Percentiles rank a stretch among this genome's conserved stretches.
Conservation (phyloP, 177 flowering plant genomes). For the Vitis hybrid region DNA sequence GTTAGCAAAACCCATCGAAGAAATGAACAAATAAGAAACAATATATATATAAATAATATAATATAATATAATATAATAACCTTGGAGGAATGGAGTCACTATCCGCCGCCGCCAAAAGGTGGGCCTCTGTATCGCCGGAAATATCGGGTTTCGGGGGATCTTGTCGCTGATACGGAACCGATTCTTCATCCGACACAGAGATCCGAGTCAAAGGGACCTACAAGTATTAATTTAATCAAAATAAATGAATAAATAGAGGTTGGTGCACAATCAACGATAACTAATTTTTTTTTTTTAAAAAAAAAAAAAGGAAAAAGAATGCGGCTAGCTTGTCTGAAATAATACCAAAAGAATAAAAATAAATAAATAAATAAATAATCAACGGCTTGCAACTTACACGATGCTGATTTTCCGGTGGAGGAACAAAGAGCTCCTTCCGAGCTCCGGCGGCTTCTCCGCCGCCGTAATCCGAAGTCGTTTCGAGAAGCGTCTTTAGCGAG, state of each 20-base stretch:
- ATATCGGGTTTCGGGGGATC: slow-evolving; percentile 28
- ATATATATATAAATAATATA: too few species aligned
- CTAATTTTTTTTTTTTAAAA: neutral
- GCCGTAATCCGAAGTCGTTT: slow-evolving; percentile 45
- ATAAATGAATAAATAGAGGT: neutral
- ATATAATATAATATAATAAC: slow-evolving; percentile 8
- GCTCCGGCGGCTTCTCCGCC: slow-evolving; percentile 9
- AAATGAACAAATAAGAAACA: too few species aligned
- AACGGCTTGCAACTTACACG: slow-evolving; percentile 23
- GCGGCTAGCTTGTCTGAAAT: neutral
- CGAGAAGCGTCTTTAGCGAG: slow-evolving; percentile 79
- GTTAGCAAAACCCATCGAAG: too few species aligned
- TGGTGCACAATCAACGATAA: neutral
- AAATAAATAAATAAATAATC: too few species aligned
- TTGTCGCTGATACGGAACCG: slow-evolving; percentile 23
- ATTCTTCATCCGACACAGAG: slow-evolving; percentile 36
- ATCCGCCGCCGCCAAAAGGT: slow-evolving; percentile 18
- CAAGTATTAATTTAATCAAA: neutral
- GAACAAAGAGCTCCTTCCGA: slow-evolving; percentile 24
- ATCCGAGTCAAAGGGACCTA: slow-evolving; percentile 25
- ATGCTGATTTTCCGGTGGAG: slow-evolving; percentile 23
- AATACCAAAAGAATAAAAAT: neutral
- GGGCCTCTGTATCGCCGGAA: slow-evolving; percentile 15
- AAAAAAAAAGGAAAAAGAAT: neutral
- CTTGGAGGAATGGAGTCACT: slow-evolving; percentile 29